Percentiles rank a stretch among this genome's conserved stretches.
These are phyloP conservation scores for Coemansia sp. DNA, from an alignment of 371 early-diverging fungal species.

Conservation along the genomic window DNA sequence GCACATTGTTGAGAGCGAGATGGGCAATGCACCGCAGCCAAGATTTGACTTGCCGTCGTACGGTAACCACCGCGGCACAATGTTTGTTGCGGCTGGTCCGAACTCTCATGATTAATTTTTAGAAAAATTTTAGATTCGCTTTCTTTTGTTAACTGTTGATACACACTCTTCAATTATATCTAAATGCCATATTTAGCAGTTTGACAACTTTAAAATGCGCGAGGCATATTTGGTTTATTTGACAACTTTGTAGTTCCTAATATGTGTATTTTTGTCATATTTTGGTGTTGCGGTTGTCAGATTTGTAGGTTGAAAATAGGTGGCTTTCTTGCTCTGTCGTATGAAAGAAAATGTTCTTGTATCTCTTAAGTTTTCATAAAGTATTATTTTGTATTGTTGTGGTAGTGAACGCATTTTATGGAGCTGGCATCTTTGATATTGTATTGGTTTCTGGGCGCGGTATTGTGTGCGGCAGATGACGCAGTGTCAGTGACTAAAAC, in stretches of 20 bases:
- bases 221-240: not conserved
- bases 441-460: not conserved
- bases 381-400: not conserved
- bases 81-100: constrained; percentile 32
- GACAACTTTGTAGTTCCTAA: not conserved
- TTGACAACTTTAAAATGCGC: not conserved
- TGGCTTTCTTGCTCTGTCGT: no score
- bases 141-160: not conserved
- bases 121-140: not conserved
- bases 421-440: not conserved
- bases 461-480: not conserved
- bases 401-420: not conserved
- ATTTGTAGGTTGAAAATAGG: no score
- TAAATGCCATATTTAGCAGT: no score
- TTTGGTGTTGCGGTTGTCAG: no score
- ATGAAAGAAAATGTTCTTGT: no score
- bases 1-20: constrained; percentile 31
- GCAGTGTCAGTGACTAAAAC: not conserved
- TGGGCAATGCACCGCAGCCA: constrained; percentile 6
- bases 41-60: constrained; percentile 34
- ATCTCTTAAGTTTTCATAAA: not conserved
- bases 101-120: not conserved
- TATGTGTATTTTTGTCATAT: no score
- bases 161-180: not conserved
- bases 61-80: constrained; percentile 31